These are phyloP conservation scores for Parsonsia alboflavescens DNA, from an alignment of 257 asterid genomes.

Conservation along the genomic window DNA sequence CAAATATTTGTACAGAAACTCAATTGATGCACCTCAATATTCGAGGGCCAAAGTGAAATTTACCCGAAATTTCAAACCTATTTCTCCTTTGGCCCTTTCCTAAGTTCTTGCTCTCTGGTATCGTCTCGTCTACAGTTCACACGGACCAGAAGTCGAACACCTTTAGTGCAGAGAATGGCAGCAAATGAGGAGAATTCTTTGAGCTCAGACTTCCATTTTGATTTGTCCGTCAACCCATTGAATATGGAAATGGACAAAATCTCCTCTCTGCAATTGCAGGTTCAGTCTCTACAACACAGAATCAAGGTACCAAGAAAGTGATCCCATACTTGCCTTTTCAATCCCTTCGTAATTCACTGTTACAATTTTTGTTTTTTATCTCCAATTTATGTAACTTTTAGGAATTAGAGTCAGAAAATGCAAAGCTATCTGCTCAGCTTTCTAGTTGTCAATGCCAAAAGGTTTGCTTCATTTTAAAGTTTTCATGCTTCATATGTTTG, in stretches of 20 bases:
- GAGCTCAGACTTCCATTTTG: slow-evolving; percentile 11
- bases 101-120: background rate
- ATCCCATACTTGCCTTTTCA: background rate
- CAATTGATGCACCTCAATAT: background rate
- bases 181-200: background rate
- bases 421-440: slow-evolving; percentile 42
- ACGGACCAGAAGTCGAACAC: slow-evolving; percentile 4
- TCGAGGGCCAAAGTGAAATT: background rate
- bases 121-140: background rate
- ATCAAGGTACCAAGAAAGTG: slow-evolving; percentile 29
- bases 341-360: background rate
- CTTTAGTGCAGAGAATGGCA: background rate
- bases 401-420: slow-evolving; percentile 69
- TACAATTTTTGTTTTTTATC: background rate
- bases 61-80: too few relatives aligned
- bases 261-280: slow-evolving; percentile 30
- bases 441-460: slow-evolving; percentile 60
- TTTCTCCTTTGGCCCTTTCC: background rate
- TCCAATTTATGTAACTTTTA: slow-evolving; percentile 18
- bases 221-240: background rate
- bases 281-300: slow-evolving; percentile 47
- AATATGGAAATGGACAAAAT: slow-evolving; percentile 23
- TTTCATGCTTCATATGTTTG: background rate
- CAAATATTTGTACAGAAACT: background rate
- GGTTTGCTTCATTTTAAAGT: slow-evolving; percentile 28